Conservation (phyloP, 2,329 filamentous ascomycete genomes). For the Stachybotrys chlorohalonatus region DNA sequence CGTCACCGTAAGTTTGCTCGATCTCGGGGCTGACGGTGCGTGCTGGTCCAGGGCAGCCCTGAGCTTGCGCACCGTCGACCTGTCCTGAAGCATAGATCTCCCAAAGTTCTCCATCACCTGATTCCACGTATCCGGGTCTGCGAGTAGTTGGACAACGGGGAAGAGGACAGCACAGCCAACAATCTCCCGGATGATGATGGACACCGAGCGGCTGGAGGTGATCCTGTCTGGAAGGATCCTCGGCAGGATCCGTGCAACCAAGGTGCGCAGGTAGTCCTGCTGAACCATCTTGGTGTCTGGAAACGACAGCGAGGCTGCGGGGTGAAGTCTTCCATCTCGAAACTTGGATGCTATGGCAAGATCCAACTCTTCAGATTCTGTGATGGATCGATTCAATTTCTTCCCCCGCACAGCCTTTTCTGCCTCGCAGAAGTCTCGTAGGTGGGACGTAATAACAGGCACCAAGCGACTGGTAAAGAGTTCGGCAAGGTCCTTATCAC, state of each 20-base stretch:
- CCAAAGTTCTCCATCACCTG: slow-evolving; percentile 88
- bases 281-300: slow-evolving; percentile 78
- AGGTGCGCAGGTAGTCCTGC: slow-evolving; percentile 76
- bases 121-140: slow-evolving; percentile 96
- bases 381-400: slow-evolving; percentile 80
- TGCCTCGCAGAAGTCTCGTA: slow-evolving; percentile 84
- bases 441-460: slow-evolving; percentile 79
- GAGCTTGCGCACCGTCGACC: slow-evolving; percentile 87
- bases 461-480: slow-evolving; percentile 73
- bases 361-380: slow-evolving; percentile 93
- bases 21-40: slow-evolving; percentile 68
- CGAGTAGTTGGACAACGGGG: slow-evolving; percentile 69
- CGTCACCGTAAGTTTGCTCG: slow-evolving; percentile 56
- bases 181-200: slow-evolving; percentile 76
- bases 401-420: slow-evolving; percentile 80
- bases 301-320: slow-evolving; percentile 73
- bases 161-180: slow-evolving; percentile 86
- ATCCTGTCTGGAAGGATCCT: slow-evolving; percentile 64
- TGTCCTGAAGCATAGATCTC: slow-evolving; percentile 80
- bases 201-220: slow-evolving; percentile 71
- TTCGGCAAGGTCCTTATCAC: slow-evolving; percentile 74
- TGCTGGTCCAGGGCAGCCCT: slow-evolving; percentile 90
- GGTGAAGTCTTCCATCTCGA: slow-evolving; percentile 77
- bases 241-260: slow-evolving; percentile 65
- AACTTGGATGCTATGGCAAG: slow-evolving; percentile 94